Evolutionary conservation across 208 protist species (phyloP).

Genomic region (Leishmania lainsoni): DNA sequence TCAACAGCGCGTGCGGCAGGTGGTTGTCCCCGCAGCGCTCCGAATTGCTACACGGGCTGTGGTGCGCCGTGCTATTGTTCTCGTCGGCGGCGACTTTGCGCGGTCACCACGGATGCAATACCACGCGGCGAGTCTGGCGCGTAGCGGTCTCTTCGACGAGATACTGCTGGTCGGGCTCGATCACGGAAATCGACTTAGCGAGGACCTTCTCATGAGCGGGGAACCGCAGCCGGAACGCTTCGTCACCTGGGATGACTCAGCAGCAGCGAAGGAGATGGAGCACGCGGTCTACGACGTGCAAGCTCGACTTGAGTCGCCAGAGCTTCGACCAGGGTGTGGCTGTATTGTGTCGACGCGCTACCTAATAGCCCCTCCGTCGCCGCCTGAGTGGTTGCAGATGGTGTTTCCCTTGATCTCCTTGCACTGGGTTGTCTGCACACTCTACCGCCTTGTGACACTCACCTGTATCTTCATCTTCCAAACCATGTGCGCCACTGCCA

Average conservation of each 20-base stretch:
- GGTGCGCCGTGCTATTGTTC: slow-evolving; percentile 70
- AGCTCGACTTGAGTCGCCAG: slow-evolving; percentile 17
- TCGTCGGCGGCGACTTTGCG: slow-evolving; percentile 91
- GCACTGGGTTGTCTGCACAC: slow-evolving; percentile 61
- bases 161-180: slow-evolving; percentile 77
- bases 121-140: slow-evolving; percentile 78
- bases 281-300: slow-evolving; percentile 20
- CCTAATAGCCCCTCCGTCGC: slow-evolving; percentile 36
- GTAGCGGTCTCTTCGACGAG: slow-evolving; percentile 73
- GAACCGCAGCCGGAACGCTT: slow-evolving; percentile 38
- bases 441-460: slow-evolving; percentile 55
- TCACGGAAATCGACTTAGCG: slow-evolving; percentile 72
- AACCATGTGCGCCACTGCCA: slow-evolving; percentile 48
- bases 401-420: slow-evolving; percentile 51
- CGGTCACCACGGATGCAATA: slow-evolving; percentile 92
- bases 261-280: slow-evolving; percentile 8
- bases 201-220: slow-evolving; percentile 49
- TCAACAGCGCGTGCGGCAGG: slow-evolving; percentile 18
- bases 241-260: slow-evolving; percentile 13
- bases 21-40: slow-evolving; percentile 38
- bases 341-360: slow-evolving; percentile 37
- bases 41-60: slow-evolving; percentile 52
- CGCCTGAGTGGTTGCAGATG: slow-evolving; percentile 63
- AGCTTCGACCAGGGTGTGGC: slow-evolving; percentile 21
- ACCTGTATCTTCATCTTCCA: slow-evolving; percentile 47